These are phyloP conservation scores for Buxus sempervirens DNA, from an alignment of 164 flowering plant species.

Conservation along the genomic window DNA sequence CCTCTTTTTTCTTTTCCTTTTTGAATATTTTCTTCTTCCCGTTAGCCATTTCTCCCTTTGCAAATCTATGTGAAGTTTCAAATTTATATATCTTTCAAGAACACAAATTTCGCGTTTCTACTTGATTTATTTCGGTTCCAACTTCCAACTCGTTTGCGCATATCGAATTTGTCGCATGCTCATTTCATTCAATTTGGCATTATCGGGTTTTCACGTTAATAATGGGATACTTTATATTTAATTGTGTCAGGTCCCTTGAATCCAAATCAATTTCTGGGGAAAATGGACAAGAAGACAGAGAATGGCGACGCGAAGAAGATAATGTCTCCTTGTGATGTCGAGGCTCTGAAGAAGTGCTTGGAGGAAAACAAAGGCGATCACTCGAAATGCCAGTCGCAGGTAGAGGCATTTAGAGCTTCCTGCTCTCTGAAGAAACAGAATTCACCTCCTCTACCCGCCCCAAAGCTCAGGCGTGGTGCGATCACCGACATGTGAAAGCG, in stretches of 20 bases:
- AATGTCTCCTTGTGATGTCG: constrained; percentile 37
- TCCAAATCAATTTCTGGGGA: background rate
- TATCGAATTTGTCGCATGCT: background rate
- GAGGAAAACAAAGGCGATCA: constrained; percentile 51
- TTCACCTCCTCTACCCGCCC: constrained; percentile 10
- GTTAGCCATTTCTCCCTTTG: no score
- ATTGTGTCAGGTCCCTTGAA: constrained; percentile 3
- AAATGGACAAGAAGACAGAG: constrained; percentile 20
- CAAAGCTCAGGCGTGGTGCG: constrained; percentile 13
- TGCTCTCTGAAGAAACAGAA: constrained; percentile 27
- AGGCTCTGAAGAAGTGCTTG: constrained; percentile 56
- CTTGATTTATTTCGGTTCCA: no score
- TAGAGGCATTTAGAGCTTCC: constrained; percentile 43
- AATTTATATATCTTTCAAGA: no score
- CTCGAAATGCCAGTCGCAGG: constrained; percentile 42
- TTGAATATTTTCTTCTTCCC: no score
- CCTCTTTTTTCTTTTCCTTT: no score
- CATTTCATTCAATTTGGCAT: background rate
- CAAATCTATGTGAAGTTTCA: no score
- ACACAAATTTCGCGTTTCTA: no score
- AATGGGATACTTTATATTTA: no score
- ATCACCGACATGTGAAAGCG: constrained; percentile 26
- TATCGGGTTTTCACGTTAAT: background rate
- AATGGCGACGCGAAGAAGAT: constrained; percentile 10
- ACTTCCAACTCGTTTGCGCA: background rate